These are phyloP conservation scores for Penicillium sp. DNA, from an alignment of 2,329 filamentous ascomycete species.

Conservation along the genomic window DNA sequence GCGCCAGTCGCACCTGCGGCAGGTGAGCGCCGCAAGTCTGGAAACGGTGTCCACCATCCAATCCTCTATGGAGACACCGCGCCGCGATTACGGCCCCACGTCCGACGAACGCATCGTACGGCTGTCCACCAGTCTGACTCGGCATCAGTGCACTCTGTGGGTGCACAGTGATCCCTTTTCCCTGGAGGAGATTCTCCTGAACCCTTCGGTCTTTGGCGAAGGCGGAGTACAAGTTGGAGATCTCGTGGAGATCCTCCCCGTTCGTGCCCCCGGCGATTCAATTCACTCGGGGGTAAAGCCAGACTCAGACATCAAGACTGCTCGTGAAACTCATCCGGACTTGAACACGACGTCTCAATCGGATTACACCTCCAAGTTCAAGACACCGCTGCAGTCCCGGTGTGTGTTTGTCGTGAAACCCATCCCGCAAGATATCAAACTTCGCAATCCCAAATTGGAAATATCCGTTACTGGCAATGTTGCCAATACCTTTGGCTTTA, in stretches of 20 bases:
- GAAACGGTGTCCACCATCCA: constrained; percentile 39
- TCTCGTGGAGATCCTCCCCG: constrained; percentile 72
- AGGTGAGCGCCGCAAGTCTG: constrained; percentile 46
- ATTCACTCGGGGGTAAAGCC: constrained; percentile 31
- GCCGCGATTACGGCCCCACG: constrained; percentile 31
- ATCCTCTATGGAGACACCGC: constrained; percentile 31
- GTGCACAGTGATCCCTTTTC: constrained; percentile 75
- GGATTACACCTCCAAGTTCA: constrained; percentile 38
- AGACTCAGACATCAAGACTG: constrained; percentile 32
- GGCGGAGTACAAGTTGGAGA: constrained; percentile 67
- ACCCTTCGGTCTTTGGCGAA: constrained; percentile 70
- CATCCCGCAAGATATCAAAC: constrained; percentile 69
- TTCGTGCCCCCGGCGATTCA: constrained; percentile 52
- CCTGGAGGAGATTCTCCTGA: constrained; percentile 78
- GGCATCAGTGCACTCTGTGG: constrained; percentile 55
- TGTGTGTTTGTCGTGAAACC: constrained; percentile 76
- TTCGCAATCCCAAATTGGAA: constrained; percentile 67
- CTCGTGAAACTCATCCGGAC: constrained; percentile 34
- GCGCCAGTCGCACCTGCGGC: constrained; percentile 45
- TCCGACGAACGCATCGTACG: constrained; percentile 33
- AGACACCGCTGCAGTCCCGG: constrained; percentile 42
- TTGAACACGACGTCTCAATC: constrained; percentile 26
- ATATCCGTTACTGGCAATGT: constrained; percentile 77
- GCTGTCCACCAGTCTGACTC: constrained; percentile 33
- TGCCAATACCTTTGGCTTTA: constrained; percentile 79